A percentile compares a stretch with the other conserved stretches of the same genome.
Conservation (phyloP, 2,329 filamentous ascomycete species). For the Aspergillus phoenicis region DNA sequence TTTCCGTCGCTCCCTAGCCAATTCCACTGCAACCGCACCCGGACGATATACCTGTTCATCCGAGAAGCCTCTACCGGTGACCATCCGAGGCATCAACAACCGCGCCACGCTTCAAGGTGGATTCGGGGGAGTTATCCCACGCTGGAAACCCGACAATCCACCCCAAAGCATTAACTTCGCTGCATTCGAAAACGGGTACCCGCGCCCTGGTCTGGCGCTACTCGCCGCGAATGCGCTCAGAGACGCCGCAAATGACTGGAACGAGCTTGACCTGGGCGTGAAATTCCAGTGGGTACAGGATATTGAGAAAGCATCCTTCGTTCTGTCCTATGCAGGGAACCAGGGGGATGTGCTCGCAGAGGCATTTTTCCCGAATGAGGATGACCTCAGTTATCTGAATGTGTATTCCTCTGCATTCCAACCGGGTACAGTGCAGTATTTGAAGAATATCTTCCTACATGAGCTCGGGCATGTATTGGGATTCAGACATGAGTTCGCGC, state of each 20-base stretch:
- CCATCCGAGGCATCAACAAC: not conserved
- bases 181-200: slow-evolving; percentile 9
- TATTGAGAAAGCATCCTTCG: slow-evolving; percentile 8
- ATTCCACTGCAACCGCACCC: not conserved
- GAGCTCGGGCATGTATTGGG: slow-evolving; percentile 15
- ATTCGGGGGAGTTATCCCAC: not conserved
- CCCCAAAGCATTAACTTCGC: slow-evolving; percentile 8
- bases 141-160: slow-evolving; percentile 8
- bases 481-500: slow-evolving; percentile 14
- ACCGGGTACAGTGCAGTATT: slow-evolving; percentile 8
- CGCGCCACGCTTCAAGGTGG: slow-evolving; percentile 8
- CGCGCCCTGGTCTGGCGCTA: not conserved
- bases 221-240: slow-evolving; percentile 6
- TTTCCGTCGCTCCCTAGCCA: not conserved
- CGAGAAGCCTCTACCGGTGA: slow-evolving; percentile 2
- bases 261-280: slow-evolving; percentile 8
- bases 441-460: slow-evolving; percentile 17
- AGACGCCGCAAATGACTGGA: slow-evolving; percentile 13
- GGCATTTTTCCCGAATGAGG: slow-evolving; percentile 9
- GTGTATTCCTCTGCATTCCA: slow-evolving; percentile 11
- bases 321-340: slow-evolving; percentile 4
- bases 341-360: slow-evolving; percentile 7
- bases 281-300: slow-evolving; percentile 4
- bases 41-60: slow-evolving; percentile 4
- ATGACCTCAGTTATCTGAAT: slow-evolving; percentile 15